Percentiles rank a stretch among this genome's conserved stretches.
Conservation (phyloP, 2,329 filamentous ascomycete genomes). For the Teratosphaeria viscida region DNA sequence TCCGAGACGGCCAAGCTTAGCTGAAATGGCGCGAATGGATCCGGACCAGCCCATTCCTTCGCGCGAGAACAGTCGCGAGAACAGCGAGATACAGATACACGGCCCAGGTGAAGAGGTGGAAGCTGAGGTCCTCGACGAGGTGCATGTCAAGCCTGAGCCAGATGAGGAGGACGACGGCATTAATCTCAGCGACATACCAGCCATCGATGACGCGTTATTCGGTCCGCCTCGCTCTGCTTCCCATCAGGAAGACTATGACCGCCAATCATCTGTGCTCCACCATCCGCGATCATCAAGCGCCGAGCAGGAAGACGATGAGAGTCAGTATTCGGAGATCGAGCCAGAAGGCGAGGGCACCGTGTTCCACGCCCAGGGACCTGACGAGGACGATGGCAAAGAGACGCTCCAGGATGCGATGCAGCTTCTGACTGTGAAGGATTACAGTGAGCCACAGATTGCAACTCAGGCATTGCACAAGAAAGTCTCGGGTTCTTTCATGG, state of each 20-base stretch:
- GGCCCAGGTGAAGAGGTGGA: slow-evolving; percentile 30
- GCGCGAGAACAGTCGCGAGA: slow-evolving; percentile 51
- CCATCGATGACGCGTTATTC: slow-evolving; percentile 28
- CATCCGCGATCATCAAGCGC: slow-evolving; percentile 28
- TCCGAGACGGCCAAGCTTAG: slow-evolving; percentile 24
- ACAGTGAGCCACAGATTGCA: slow-evolving; percentile 18
- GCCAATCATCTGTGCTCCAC: slow-evolving; percentile 46
- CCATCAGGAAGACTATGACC: slow-evolving; percentile 30
- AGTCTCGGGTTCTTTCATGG: slow-evolving; percentile 17
- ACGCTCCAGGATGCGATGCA: slow-evolving; percentile 25
- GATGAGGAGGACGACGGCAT: slow-evolving; percentile 48
- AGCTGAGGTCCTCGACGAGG: slow-evolving; percentile 51
- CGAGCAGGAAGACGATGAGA: slow-evolving; percentile 42
- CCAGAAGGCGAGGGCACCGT: slow-evolving; percentile 23
- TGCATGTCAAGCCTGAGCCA: slow-evolving; percentile 58
- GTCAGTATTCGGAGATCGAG: slow-evolving; percentile 40
- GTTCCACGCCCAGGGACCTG: slow-evolving; percentile 9
- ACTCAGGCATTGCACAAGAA: neutral
- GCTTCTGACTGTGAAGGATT: slow-evolving; percentile 24
- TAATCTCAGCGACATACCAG: slow-evolving; percentile 56
- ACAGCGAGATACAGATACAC: slow-evolving; percentile 11
- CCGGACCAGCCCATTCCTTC: slow-evolving; percentile 86
- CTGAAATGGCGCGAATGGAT: slow-evolving; percentile 51
- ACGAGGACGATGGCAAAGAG: slow-evolving; percentile 20
- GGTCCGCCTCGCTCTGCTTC: slow-evolving; percentile 40